Conservation (phyloP, 2,329 filamentous ascomycete species). For the Phyllosticta ampelicida region DNA sequence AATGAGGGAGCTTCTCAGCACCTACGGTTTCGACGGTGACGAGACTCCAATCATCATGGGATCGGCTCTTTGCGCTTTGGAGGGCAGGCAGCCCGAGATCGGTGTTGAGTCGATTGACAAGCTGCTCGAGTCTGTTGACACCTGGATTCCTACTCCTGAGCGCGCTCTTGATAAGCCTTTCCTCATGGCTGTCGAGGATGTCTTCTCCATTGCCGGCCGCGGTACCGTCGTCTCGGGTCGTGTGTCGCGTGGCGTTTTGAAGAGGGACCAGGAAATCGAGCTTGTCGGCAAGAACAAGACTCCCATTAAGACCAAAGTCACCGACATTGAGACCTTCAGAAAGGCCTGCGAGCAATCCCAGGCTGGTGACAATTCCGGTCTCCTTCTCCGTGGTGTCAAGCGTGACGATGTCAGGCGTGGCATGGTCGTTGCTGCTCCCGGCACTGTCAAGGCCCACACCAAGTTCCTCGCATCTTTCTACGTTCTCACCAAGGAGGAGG, state of each 20-base stretch:
- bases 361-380: constrained; percentile 95
- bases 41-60: constrained; percentile 96
- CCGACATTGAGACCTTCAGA: constrained; percentile 99
- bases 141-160: constrained; percentile 91
- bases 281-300: constrained; percentile 75
- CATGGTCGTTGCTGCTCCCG: constrained; percentile 85
- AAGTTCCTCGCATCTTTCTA: constrained; percentile 96
- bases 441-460: constrained; percentile 72
- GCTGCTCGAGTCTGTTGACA: constrained; percentile 79
- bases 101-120: constrained; percentile 82
- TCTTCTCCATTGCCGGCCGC: constrained; percentile 57
- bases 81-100: constrained; percentile 78
- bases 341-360: constrained; percentile 96
- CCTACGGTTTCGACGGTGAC: constrained; percentile 96
- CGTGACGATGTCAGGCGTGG: constrained; percentile 90
- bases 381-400: constrained; percentile 89
- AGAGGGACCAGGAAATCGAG: constrained; percentile 91
- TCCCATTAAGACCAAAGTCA: constrained; percentile 96
- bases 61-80: constrained; percentile 88
- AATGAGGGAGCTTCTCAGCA: constrained; percentile 90
- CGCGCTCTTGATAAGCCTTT: constrained; percentile 97
- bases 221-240: constrained; percentile 94
- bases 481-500: constrained; percentile 94
- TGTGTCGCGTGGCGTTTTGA: constrained; percentile 89
- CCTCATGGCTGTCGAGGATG: constrained; percentile 88